Evolutionary conservation across 176 grass and related monocot genomes (phyloP), one percentile per base, ranked within the genome.

Genomic region (Oryza glumipatula): DNA sequence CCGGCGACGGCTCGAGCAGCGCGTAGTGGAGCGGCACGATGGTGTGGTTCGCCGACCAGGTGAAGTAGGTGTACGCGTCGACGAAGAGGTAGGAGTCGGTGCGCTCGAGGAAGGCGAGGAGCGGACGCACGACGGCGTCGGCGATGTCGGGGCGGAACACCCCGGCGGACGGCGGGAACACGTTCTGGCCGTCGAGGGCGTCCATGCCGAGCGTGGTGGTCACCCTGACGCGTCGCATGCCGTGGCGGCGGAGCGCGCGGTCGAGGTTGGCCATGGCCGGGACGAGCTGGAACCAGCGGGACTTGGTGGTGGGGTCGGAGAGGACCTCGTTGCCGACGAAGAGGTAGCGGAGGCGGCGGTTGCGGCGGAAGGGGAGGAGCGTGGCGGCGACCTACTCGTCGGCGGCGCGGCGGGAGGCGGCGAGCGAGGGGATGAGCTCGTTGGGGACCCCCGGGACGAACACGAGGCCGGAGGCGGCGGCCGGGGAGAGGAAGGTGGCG

Each of bases 321-420:
- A 90, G 90, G n/a, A 95, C 72, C 85, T 90, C 93, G 85, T 92
- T 95, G 33, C 88, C 90, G 80, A 95, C 83, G 80, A 92, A 81
- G 63, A 92, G 85, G 88, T 83, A 92, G 10, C 88, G 68, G 14
- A 92, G 36, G 56, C 74, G 67, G 16, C 73, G 89, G 89, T 68
- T 70, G 43, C 47, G 67, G 41, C 78, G 80, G 86, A 82, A 90
- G 4, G 90, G 93, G 39, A 82, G 74, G 71, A 95, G 86, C 30
- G 91, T 67, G 72, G 90, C 17, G 67, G 83, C 72, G 24, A 95
- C 86, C 93, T 83, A 89, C 3, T 72, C 61, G 79, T 92, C 83
- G 30, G 93, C 88, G 74, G 83, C 65, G 23, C 51, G 66, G 35
- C 83, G 87, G 74, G 91, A 90, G 45, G 67, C 30, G 1, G 90